Evolutionary conservation across 169 alveolate species (phyloP), one percentile per base, ranked within the genome.

Genomic region (Cryptosporidium meleagridis): DNA sequence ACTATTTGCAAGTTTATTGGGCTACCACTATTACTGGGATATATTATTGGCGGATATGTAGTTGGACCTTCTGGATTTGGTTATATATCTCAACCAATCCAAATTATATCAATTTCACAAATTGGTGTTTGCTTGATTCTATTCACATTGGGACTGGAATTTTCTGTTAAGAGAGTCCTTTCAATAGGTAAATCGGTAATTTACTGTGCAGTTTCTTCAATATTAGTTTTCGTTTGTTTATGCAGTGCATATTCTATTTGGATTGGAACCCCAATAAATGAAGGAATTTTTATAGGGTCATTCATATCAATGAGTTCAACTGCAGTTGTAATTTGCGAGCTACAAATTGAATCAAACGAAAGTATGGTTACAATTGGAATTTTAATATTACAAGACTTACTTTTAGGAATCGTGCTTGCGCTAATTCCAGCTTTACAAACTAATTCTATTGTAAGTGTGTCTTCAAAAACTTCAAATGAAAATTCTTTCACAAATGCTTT

Each of bases 41-140:
- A 80, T 26, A 80, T 80, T 41, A 67, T 80, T 59, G 89, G 89
- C 16, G 89, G 89, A 44, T 80, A 80, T 41, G 45, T 80, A 3
- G 89, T 80, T 62, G 89, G 89, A 7, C 89, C 89, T 37, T 80
- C 73, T 6, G 89, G 89, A 65, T 80, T 80, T 62, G 75, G 89
- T 41, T 80, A 65, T 39, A 67, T 80, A 9, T 61, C 89, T n/a
- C 89, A 80, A 31, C 75, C 75, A 6, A 80, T 80, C 8, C 89
- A 80, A 65, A 80, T 80, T n/a, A 80, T 80, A 61, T 80, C 89
- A 26, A 80, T 80, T 23, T 55, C 89, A 59, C 89, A 80, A 67
- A 80, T 80, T 62, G 89, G 89, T 80, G 89, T 80, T 5, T 80
- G 89, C 21, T 26, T 80, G 39, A 80, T 80, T 58, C 35, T 80